Evolutionary conservation across 306 rosid species (phyloP), one percentile per base, ranked within the genome.

Genomic region (Quillaja saponaria): DNA sequence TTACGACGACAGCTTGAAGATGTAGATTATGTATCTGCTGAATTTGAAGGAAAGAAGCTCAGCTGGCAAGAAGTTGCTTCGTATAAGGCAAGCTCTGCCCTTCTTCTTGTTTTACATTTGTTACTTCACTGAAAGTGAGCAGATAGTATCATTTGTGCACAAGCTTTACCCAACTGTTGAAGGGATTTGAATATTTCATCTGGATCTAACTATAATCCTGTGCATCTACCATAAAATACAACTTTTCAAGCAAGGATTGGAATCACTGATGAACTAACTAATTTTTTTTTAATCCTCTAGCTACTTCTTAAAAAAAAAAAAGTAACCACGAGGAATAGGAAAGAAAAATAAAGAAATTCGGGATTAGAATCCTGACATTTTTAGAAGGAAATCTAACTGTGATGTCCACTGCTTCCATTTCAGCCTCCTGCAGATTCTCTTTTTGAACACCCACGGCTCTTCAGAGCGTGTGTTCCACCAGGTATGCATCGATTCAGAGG

Each of bases 371-470:
- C n/a, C 60, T 34, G 28, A 52, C 14, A 46, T 33, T 21, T 14
- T 60, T 75, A 20, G 28, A 66, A 54, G 59, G 60, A 46, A 53
- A 64, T 48, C 54, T 49, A 50, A 39, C 37, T 70, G 68, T 76
- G 74, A 72, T 68, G 17, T 57, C 62, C 60, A 67, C 73, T 71
- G 49, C 61, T 65, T 54, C 69, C 60, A 49, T 57, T 64, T 65
- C 87, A 94, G 97, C 90, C 96, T 69, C 97, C 96, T 64, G 87
- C 90, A 85, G 99, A 94, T 85, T 94, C 99, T 52, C 81, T 94
- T 25, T 89, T 94, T 80, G 87, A 82, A 17, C 97, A 94, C 35
- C 97, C 99, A 17, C 81, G 96, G 82, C 86, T 94, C 73, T 94
- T 87, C 61, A 81, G 96, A 80, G 99, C 97, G 34, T 94, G 96